Base-by-base conservation (phyloP, 2,329 filamentous ascomycete species). In the Verticillium tricorpus region DNA sequence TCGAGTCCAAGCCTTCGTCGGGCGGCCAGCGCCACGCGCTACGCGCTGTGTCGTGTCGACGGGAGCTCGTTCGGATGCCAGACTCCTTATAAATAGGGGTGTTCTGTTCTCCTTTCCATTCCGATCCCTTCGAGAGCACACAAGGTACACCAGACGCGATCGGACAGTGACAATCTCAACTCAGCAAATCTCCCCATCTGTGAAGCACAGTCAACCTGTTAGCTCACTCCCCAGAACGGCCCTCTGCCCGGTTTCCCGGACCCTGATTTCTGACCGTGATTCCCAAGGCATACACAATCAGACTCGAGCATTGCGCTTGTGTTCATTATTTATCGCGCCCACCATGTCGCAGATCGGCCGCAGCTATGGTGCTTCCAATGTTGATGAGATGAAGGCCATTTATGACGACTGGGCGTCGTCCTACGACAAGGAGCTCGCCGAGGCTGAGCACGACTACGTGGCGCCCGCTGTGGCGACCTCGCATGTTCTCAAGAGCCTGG, bases 391-490 rank as follows among this genome's bases (percentile, higher is more conserved):
- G 32, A 59, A 59, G 34, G 40, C 64, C n/a, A 67, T 75, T 52
- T 77, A 77, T 60, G 72, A 74, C 40, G 67, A 76, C 34, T 75
- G 72, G 75, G 73, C 75, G 39, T 63, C 69, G 39, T 72, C 68
- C 34, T 77, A 74, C 67, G 71, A 77, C 57, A 63, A 67, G 52
- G 75, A 72, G 34, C 70, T 74, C 65, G 58, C 78, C 67, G 68
- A 68, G 34, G 65, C 65, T 31, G 60, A 74, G 70, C 64, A 83
- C 62, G 70, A 78, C 72, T 65, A 80, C 69, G 59, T 80, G 70
- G 71, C 80, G 67, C 80, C 80, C 69, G 55, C 67, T 59, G 61
- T 73, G 59, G 69, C 77, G 60, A 62, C 75, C 68, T 68, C 74
- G 69, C 60, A 74, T 65, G 65, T 79, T 62, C 65, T 74, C 67